phyloP scores from a whole-genome alignment of 805 yeast species.

The Osmozyma mogii region DNA sequence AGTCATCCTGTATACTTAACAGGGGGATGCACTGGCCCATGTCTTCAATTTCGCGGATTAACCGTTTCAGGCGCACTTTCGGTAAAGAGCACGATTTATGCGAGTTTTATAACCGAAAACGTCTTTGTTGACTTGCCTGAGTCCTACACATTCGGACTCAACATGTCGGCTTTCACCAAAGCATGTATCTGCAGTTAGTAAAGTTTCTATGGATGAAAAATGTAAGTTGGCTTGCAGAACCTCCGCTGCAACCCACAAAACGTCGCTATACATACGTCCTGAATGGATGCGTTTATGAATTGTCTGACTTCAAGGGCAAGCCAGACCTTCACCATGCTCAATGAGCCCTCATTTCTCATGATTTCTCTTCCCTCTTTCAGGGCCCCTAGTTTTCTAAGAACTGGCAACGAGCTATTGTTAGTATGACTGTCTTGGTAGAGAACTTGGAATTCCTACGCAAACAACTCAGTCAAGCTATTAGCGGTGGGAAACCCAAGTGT shows the following conservation, averaged over 20 bases:
- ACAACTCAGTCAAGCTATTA: slow-evolving; percentile 12
- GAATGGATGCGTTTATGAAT: slow-evolving; percentile 73
- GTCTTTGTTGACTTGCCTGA: neutral
- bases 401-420: slow-evolving; percentile 77
- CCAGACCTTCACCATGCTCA: slow-evolving; percentile 88
- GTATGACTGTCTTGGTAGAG: no score
- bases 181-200: slow-evolving; percentile 30
- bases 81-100: no score
- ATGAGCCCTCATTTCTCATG: slow-evolving; percentile 46
- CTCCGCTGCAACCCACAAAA: neutral
- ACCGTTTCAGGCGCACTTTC: no score
- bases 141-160: slow-evolving; percentile 33
- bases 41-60: no score
- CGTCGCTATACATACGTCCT: slow-evolving; percentile 48
- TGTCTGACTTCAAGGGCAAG: slow-evolving; percentile 82
- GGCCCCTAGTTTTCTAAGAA: slow-evolving; percentile 71
- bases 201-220: neutral
- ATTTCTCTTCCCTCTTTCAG: slow-evolving; percentile 57
- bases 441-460: no score
- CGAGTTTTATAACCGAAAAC: neutral
- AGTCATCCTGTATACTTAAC: no score
- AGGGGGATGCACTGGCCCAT: no score
- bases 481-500: slow-evolving; percentile 36
- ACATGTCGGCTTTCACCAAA: slow-evolving; percentile 38
- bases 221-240: neutral